Percentiles rank a stretch among this genome's conserved stretches.
Conservation (phyloP, 225 moss, liverwort and hornwort species). For the Sphagnum tenellum region DNA sequence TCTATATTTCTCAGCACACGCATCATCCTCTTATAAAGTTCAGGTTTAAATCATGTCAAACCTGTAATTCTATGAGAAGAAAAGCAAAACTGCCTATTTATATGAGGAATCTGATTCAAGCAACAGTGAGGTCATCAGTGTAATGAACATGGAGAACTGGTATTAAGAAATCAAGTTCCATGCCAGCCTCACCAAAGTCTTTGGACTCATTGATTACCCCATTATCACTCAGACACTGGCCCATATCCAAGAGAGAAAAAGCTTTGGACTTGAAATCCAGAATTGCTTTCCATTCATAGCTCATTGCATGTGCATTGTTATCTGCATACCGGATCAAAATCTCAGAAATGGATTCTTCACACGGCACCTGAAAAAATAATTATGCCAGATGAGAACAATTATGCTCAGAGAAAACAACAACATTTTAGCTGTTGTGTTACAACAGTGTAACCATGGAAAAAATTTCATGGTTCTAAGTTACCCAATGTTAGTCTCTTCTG, state of each 20-base stretch:
- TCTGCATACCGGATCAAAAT: constrained; percentile 63
- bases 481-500: too few relatives aligned
- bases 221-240: constrained; percentile 56
- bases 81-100: too few relatives aligned
- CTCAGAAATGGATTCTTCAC: constrained; percentile 67
- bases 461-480: background rate
- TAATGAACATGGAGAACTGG: constrained; percentile 81
- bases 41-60: too few relatives aligned
- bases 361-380: constrained; percentile 43
- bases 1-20: too few relatives aligned
- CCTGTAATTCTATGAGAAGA: too few relatives aligned
- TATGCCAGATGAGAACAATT: too few relatives aligned
- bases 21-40: too few relatives aligned
- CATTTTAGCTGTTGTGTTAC: too few relatives aligned
- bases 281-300: constrained; percentile 87
- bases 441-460: background rate
- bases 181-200: constrained; percentile 43
- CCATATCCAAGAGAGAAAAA: constrained; percentile 55
- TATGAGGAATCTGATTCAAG: constrained; percentile 3
- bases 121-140: constrained; percentile 71
- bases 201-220: constrained; percentile 64
- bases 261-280: constrained; percentile 25
- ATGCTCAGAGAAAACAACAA: background rate
- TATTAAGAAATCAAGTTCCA: constrained; percentile 58
- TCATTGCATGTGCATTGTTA: constrained; percentile 63